These are phyloP conservation scores for Psidium friedrichsthalianum DNA, from an alignment of 345 rosid genomes.

Conservation along the genomic window DNA sequence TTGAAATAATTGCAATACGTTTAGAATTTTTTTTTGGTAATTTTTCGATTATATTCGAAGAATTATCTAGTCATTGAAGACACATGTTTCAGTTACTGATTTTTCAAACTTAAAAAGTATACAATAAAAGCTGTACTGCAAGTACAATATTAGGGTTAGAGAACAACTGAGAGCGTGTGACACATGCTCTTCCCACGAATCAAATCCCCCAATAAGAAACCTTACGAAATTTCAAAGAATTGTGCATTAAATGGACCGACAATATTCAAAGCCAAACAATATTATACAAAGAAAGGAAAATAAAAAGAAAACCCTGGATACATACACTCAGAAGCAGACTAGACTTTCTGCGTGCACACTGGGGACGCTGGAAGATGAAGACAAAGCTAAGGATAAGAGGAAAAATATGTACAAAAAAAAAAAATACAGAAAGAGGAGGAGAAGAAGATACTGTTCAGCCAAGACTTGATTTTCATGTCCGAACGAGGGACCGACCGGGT, in stretches of 20 bases:
- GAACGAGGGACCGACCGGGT: neutral
- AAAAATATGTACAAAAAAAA: neutral
- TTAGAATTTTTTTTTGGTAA: too few species aligned
- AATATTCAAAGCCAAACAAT: neutral
- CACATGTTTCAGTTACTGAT: neutral
- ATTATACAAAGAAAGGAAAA: neutral
- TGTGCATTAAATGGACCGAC: neutral
- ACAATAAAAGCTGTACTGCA: neutral
- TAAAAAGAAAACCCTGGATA: neutral
- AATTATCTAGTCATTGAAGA: neutral
- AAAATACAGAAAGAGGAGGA: neutral
- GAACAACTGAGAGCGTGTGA: slow-evolving; percentile 4
- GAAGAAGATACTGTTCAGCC: neutral
- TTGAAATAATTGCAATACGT: too few species aligned
- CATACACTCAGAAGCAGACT: neutral
- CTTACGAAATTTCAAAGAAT: neutral
- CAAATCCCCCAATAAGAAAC: neutral
- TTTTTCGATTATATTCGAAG: neutral
- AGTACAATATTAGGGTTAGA: neutral
- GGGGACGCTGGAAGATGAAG: neutral
- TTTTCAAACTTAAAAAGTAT: neutral
- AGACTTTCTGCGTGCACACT: neutral
- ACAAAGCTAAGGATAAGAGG: neutral
- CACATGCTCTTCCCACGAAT: neutral
- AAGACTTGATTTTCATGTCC: neutral